Conservation (phyloP, 306 rosid genomes). For the Myrica gale region DNA sequence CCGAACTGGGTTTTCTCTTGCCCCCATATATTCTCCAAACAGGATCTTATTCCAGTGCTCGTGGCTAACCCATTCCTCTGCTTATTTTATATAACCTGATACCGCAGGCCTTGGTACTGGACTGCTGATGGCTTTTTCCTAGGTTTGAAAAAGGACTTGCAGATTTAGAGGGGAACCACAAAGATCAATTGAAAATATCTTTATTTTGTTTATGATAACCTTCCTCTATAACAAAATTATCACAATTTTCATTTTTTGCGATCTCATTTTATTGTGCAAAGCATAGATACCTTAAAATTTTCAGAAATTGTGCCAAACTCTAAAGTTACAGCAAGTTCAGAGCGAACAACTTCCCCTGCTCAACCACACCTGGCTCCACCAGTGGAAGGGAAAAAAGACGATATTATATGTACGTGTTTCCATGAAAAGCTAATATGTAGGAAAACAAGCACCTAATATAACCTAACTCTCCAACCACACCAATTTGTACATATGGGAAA, state of each 20-base stretch:
- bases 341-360: background rate
- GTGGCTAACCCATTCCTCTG: conserved; percentile 43
- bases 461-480: too few species aligned
- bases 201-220: background rate
- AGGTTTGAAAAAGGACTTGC: background rate
- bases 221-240: background rate
- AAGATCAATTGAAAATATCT: background rate
- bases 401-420: background rate
- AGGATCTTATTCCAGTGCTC: conserved; percentile 23
- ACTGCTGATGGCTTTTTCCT: conserved; percentile 11
- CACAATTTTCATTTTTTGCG: background rate
- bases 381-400: background rate
- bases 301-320: background rate
- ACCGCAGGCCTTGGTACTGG: conserved; percentile 36
- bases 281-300: background rate
- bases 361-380: background rate
- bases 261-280: background rate
- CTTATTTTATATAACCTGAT: conserved; percentile 47
- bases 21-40: conserved; percentile 35
- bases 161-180: background rate
- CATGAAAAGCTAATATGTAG: background rate
- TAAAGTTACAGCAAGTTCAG: background rate
- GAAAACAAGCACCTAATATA: too few species aligned
- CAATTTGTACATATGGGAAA: too few species aligned
- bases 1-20: conserved; percentile 35